phyloP scores from a whole-genome alignment of 2,329 filamentous ascomycete genomes.

The Chaetomiaceae sp. region DNA sequence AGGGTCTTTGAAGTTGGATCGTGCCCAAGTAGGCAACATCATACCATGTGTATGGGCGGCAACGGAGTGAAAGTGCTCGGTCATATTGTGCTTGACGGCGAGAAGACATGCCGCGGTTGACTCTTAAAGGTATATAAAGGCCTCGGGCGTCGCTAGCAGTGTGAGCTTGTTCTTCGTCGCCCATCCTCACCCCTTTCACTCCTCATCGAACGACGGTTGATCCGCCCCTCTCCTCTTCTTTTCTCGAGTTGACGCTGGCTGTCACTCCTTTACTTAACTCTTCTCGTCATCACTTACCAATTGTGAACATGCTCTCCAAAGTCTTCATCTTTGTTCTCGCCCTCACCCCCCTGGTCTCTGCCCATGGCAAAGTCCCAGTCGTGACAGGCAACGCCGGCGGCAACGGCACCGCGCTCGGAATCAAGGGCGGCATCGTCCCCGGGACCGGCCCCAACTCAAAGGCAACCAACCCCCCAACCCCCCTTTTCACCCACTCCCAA shows the following conservation, averaged over 20 bases:
- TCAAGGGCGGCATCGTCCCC: slow-evolving; percentile 39
- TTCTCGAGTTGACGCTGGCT: background rate
- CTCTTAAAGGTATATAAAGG: background rate
- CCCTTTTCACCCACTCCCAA: background rate
- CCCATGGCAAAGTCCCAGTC: slow-evolving; percentile 32
- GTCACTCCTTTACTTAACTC: background rate
- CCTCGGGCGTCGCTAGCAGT: background rate
- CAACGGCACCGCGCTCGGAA: slow-evolving; percentile 41
- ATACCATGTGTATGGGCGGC: background rate
- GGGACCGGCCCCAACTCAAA: slow-evolving; percentile 37
- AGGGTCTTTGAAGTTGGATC: no score
- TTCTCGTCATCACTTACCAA: background rate
- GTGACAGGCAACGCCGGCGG: slow-evolving; percentile 36
- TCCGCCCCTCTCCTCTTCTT: background rate
- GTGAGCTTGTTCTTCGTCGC: background rate
- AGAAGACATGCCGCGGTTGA: no score
- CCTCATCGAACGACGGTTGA: background rate
- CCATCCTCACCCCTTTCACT: background rate
- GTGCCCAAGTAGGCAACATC: background rate
- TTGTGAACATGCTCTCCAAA: slow-evolving; percentile 28
- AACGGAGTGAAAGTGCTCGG: no score
- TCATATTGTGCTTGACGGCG: no score
- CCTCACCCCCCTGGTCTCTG: slow-evolving; percentile 29
- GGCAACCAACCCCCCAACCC: slow-evolving; percentile 6
- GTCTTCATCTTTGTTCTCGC: slow-evolving; percentile 28